Conservation (phyloP, 2,329 filamentous ascomycete genomes). For the Aspergillus bombycis region DNA sequence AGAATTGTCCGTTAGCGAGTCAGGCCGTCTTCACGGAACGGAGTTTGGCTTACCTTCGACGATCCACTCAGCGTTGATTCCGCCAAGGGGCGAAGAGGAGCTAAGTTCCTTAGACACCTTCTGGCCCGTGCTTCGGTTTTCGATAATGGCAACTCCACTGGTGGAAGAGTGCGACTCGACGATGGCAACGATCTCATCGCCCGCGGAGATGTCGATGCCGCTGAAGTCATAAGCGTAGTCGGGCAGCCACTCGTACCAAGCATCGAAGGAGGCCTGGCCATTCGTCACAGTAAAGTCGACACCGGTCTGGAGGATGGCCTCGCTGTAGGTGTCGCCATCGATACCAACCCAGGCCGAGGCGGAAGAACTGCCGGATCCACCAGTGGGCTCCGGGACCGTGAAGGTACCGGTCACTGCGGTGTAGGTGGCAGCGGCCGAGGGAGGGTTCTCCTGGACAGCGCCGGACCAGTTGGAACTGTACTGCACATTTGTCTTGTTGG, state of each 20-base stretch:
- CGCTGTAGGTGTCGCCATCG: constrained; percentile 59
- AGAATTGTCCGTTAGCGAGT: background rate
- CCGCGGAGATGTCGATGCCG: constrained; percentile 48
- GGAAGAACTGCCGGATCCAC: constrained; percentile 5
- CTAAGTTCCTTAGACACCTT: constrained; percentile 40
- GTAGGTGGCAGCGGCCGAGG: background rate
- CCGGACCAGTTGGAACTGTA: constrained; percentile 64
- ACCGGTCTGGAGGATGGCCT: constrained; percentile 59
- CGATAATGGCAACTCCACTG: constrained; percentile 49
- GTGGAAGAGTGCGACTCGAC: constrained; percentile 46
- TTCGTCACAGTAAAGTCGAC: constrained; percentile 56
- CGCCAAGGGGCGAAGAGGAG: constrained; percentile 45
- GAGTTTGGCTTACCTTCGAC: constrained; percentile 12
- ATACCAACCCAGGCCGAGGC: constrained; percentile 63
- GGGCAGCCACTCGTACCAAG: constrained; percentile 65
- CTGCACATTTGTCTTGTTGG: constrained; percentile 46
- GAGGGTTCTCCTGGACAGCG: constrained; percentile 49
- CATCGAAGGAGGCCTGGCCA: constrained; percentile 50
- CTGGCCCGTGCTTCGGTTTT: constrained; percentile 56
- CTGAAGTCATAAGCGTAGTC: constrained; percentile 58
- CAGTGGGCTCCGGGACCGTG: background rate
- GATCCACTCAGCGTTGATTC: constrained; percentile 65
- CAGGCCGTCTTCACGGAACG: background rate
- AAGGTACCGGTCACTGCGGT: background rate
- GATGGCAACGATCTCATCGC: constrained; percentile 47